Percentiles rank a stretch among this genome's conserved stretches.
Evolutionary conservation across 1,284 basidiomycete species (phyloP).

Genomic region (Heterobasidion irregulare): DNA sequence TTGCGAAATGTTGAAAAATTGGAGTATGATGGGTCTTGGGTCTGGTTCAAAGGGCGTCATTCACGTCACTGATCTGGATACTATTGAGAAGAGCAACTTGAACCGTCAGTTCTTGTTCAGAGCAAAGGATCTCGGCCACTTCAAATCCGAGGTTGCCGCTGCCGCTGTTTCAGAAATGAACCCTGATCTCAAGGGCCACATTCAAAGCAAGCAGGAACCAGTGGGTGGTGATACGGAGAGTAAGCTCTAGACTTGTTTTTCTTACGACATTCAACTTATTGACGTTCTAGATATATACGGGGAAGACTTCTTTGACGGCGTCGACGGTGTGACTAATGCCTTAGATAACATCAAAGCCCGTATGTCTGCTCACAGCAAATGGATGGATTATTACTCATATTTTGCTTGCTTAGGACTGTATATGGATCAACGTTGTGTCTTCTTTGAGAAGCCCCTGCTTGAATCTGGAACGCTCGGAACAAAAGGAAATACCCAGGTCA

Average conservation of each 20-base stretch:
- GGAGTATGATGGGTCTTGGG: conserved; percentile 98
- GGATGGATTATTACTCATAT: not conserved
- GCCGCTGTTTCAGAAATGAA: conserved; percentile 96
- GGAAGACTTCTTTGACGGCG: conserved; percentile 79
- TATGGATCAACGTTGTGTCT: conserved; percentile 98
- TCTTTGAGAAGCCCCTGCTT: conserved; percentile 93
- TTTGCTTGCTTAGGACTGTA: conserved; percentile 62
- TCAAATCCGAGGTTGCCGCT: conserved; percentile 96
- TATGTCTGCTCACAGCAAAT: conserved; percentile 29
- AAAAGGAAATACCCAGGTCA: conserved; percentile 97
- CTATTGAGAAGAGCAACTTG: conserved; percentile 98
- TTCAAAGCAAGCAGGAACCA: conserved; percentile 86
- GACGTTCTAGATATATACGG: conserved; percentile 72
- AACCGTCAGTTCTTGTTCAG: conserved; percentile 99
- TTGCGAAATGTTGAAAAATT: conserved; percentile 99
- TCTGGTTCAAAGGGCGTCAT: conserved; percentile 78
- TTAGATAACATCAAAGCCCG: conserved; percentile 96
- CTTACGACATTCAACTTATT: conserved; percentile 1
- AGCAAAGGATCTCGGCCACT: conserved; percentile 93
- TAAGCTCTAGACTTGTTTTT: conserved; percentile 29
- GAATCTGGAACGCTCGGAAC: conserved; percentile 99
- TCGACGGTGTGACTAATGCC: conserved; percentile 99
- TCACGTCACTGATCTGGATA: conserved; percentile 96
- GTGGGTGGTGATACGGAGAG: conserved; percentile 93
- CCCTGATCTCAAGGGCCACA: conserved; percentile 84